Evolutionary conservation across 2,329 filamentous ascomycete genomes (phyloP), one percentile per base, ranked within the genome.

Genomic region (Pleomassaria siparia): DNA sequence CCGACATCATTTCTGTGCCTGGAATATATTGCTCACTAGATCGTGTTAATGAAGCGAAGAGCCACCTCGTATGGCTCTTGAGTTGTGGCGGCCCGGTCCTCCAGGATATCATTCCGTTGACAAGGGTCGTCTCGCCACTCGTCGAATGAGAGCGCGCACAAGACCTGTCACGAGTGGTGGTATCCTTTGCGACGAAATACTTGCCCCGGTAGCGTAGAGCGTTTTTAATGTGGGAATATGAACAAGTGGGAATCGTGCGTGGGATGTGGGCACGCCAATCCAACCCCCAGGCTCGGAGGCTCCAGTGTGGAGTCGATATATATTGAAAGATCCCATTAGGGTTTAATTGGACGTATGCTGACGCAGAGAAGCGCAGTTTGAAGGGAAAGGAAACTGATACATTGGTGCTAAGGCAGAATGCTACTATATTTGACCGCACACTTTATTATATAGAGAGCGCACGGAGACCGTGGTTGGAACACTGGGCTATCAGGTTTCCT

Each of bases 51-150:
- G 62, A 61, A 51, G 54, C 44, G 46, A 54, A 57, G 43, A 44
- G 36, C 37, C 15, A 43, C 15, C 40, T 58, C 47, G 58, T 63
- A 62, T 62, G 56, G 51, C 40, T 49, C 51, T 58, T 49, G 26
- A 51, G 46, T 47, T 55, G 58, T 59, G 53, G 56, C 64, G 64
- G 63, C 49, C 64, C 64, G 63, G 44, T 51, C 49, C 50, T 58
- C 64, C 63, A 61, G 60, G 59, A 45, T 57, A 50, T 54, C 42
- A 54, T 56, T 57, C 51, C 53, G 55, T 33, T 46, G 43, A 53
- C 53, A 55, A 50, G 63, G 59, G 41, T 51, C 13, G n/a, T 32
- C 20, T 50, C 46, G 46, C 25, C 26, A 35, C n/a, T 30, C 39
- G 49, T 49, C 62, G 53, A 63, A 61, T 60, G 49, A 55, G 52